phyloP scores from a whole-genome alignment of 805 yeast genomes.

The Blastobotrys parvus region DNA sequence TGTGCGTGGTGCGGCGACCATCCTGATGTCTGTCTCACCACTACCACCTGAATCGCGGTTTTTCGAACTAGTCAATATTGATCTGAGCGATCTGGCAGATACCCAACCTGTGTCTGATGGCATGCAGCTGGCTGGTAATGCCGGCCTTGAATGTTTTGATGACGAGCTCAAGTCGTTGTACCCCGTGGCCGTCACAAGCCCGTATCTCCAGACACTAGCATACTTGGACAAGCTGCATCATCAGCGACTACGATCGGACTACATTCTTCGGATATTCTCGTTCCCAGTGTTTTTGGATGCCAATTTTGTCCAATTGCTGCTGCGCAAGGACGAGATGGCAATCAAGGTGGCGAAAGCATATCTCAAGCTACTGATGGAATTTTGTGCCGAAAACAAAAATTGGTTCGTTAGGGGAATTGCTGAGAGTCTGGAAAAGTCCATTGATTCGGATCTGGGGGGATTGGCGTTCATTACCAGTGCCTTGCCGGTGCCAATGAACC shows the following conservation, averaged over 20 bases:
- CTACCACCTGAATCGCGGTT: conserved; percentile 59
- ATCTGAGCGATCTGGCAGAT: conserved; percentile 82
- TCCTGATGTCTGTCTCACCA: conserved; percentile 94
- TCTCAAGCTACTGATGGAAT: conserved; percentile 70
- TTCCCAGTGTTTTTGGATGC: conserved; percentile 89
- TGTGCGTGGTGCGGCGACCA: conserved; percentile 94
- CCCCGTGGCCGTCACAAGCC: conserved; percentile 77
- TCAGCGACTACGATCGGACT: conserved; percentile 78
- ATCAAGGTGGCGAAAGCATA: conserved; percentile 88
- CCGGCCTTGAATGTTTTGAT: conserved; percentile 57
- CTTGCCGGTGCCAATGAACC: conserved; percentile 11
- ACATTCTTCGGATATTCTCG: conserved; percentile 78
- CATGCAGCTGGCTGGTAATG: conserved; percentile 13
- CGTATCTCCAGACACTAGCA: conserved; percentile 80
- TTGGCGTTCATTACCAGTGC: conserved; percentile 20
- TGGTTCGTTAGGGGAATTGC: conserved; percentile 94
- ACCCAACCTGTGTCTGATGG: neutral
- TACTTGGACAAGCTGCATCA: conserved; percentile 70
- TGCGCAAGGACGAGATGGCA: conserved; percentile 79
- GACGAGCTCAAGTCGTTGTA: conserved; percentile 75
- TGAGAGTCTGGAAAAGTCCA: conserved; percentile 81
- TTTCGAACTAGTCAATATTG: conserved; percentile 70
- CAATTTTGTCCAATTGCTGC: conserved; percentile 63
- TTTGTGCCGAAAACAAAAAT: conserved; percentile 80
- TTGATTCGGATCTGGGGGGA: conserved; percentile 38